Evolutionary conservation across 2,329 filamentous ascomycete species (phyloP), one percentile per base, ranked within the genome.

Genomic region (Colletotrichum brevisporum): DNA sequence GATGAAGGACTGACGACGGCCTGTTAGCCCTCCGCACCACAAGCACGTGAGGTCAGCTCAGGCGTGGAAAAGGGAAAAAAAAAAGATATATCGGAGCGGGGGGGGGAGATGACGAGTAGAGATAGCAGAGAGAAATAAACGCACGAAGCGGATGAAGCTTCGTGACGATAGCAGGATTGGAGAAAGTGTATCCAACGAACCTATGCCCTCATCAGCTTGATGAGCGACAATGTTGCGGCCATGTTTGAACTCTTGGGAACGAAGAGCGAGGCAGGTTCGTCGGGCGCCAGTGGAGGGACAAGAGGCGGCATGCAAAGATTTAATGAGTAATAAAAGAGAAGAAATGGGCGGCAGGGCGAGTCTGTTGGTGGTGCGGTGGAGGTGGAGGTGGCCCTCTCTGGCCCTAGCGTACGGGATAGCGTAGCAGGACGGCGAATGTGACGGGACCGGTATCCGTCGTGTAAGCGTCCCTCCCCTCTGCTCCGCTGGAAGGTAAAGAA

Each of bases 291-390:
- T 63, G 67, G 63, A 67, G 67, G 63, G 63, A 67, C 63, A 47
- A 63, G 67, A 67, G 47, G 48, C 63, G 56, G 63, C 63, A 70
- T 67, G 64, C 68, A 63, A 59, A 70, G 68, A 59, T 68, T 58
- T 68, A 59, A 68, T 70, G 58, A 68, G 63, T 68, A 70, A 68
- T 70, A 63, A 68, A 39, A 63, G 63, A 68, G 57, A 68, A 68
- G 64, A 67, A 63, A 63, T 68, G 58, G 68, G 68, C 52, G 54
- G 64, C 51, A 36, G 31, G 31, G 31, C 41, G 41, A 68, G 64
- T 43, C 41, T 63, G 67, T 27, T 58, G 63, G 52, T 63, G 54
- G 56, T 53, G 41, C 16, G 41, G 41, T 43, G 41, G 41, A 15
- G 47, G 47, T 50, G 47, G 60, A 53, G 61, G 61, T 56, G 50